Percentiles rank a stretch among this genome's conserved stretches.
Conservation (phyloP, 305 asterid species). For the Euphrasia arctica region DNA sequence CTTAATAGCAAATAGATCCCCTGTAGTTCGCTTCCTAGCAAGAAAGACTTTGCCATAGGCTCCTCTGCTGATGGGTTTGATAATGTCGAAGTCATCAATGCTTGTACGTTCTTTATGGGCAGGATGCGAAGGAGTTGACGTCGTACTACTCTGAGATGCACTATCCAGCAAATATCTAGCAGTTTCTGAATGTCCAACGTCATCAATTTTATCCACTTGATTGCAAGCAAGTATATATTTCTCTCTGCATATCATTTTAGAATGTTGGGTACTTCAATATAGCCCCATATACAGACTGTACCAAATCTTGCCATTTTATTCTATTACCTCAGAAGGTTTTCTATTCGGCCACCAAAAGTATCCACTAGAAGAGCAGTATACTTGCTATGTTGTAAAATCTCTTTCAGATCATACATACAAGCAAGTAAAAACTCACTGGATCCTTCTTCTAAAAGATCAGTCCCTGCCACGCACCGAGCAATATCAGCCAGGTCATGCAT, state of each 20-base stretch:
- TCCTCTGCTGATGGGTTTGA: constrained; percentile 93
- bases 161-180: constrained; percentile 56
- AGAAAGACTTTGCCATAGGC: constrained; percentile 93
- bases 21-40: constrained; percentile 88
- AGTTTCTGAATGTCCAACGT: constrained; percentile 53
- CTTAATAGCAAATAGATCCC: constrained; percentile 96
- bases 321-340: constrained; percentile 75
- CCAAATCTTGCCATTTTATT: constrained; percentile 26
- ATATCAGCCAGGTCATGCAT: constrained; percentile 80
- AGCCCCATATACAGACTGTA: constrained; percentile 17
- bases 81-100: constrained; percentile 86
- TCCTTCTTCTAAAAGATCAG: constrained; percentile 69
- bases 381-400: constrained; percentile 73
- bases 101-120: constrained; percentile 73
- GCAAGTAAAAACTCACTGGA: constrained; percentile 74
- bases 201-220: constrained; percentile 53
- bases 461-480: constrained; percentile 75
- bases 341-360: constrained; percentile 87
- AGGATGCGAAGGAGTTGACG: constrained; percentile 75
- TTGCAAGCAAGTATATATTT: constrained; percentile 81
- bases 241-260: constrained; percentile 63
- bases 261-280: constrained; percentile 28
- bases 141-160: constrained; percentile 68
- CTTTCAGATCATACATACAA: constrained; percentile 81
- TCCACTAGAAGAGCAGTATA: constrained; percentile 79